A percentile compares a stretch with the other conserved stretches of the same genome.
These are phyloP conservation scores for Lathyrus tuberosus DNA, from an alignment of 306 rosid genomes.

Conservation along the genomic window DNA sequence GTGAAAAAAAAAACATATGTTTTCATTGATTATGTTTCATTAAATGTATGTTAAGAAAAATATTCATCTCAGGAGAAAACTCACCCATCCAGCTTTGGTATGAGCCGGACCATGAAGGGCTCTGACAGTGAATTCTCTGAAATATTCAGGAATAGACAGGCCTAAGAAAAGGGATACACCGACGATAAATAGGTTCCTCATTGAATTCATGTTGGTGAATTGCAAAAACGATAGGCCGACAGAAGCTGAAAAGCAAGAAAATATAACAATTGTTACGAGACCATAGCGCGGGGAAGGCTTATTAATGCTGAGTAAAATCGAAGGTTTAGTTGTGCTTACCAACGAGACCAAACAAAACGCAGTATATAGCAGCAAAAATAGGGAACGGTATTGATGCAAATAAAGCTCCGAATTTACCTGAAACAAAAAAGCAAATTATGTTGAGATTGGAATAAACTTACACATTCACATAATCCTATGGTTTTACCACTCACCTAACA, in stretches of 20 bases:
- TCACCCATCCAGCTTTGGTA: slow-evolving; percentile 96
- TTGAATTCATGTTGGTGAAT: slow-evolving; percentile 97
- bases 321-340: slow-evolving; percentile 50
- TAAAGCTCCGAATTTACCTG: slow-evolving; percentile 94
- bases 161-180: slow-evolving; percentile 92
- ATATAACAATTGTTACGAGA: slow-evolving; percentile 26
- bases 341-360: slow-evolving; percentile 91
- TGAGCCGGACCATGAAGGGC: slow-evolving; percentile 88
- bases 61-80: slow-evolving; percentile 33
- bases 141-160: slow-evolving; percentile 81
- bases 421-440: slow-evolving; percentile 34
- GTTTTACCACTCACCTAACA: slow-evolving; percentile 61
- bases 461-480: not conserved
- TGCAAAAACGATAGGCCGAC: slow-evolving; percentile 97
- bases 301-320: not conserved
- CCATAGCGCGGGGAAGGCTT: not conserved
- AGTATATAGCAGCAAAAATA: slow-evolving; percentile 85
- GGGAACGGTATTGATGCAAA: slow-evolving; percentile 98
- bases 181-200: slow-evolving; percentile 87
- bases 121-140: slow-evolving; percentile 73
- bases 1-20: not conserved
- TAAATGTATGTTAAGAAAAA: not conserved
- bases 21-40: not conserved
- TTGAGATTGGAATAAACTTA: slow-evolving; percentile 11
- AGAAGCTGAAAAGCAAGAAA: slow-evolving; percentile 61